Evolutionary conservation across 2,329 filamentous ascomycete species (phyloP).

Genomic region (Paramyrothecium roridum): DNA sequence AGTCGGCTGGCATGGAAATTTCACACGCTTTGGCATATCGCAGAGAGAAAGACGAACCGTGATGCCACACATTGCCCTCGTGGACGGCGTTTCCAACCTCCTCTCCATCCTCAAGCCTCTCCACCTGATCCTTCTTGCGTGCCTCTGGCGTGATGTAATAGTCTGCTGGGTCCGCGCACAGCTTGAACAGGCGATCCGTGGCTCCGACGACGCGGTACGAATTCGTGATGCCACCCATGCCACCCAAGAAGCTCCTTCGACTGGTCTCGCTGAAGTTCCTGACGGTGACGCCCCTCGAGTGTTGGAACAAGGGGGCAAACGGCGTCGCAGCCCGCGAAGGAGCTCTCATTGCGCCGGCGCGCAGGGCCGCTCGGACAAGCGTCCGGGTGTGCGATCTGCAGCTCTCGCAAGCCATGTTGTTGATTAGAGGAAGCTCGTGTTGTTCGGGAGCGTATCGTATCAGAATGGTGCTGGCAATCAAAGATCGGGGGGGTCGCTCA

Average conservation of each 20-base stretch:
- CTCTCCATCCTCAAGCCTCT: constrained; percentile 73
- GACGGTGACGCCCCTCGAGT: constrained; percentile 10
- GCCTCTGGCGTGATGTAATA: constrained; percentile 71
- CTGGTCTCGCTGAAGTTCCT: constrained; percentile 35
- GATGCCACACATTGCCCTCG: constrained; percentile 61
- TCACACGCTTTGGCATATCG: neutral
- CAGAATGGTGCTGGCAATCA: constrained; percentile 4
- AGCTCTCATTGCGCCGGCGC: constrained; percentile 18
- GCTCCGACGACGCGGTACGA: constrained; percentile 75
- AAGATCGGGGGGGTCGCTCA: constrained; percentile 16
- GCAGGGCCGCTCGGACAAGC: constrained; percentile 30
- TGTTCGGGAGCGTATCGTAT: neutral
- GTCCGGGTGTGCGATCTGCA: constrained; percentile 42
- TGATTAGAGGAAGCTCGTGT: constrained; percentile 7
- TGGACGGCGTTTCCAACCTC: constrained; percentile 61
- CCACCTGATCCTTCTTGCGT: constrained; percentile 63
- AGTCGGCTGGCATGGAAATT: neutral
- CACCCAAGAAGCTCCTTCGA: constrained; percentile 26
- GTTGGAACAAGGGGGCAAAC: constrained; percentile 9
- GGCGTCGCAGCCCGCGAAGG: neutral
- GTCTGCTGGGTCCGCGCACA: constrained; percentile 68
- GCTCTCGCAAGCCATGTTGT: constrained; percentile 45
- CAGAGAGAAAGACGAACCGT: constrained; percentile 50
- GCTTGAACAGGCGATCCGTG: constrained; percentile 75
- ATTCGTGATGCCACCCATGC: constrained; percentile 30